Conservation (phyloP, 129 eudicot genomes). For the Apium graveolens region DNA sequence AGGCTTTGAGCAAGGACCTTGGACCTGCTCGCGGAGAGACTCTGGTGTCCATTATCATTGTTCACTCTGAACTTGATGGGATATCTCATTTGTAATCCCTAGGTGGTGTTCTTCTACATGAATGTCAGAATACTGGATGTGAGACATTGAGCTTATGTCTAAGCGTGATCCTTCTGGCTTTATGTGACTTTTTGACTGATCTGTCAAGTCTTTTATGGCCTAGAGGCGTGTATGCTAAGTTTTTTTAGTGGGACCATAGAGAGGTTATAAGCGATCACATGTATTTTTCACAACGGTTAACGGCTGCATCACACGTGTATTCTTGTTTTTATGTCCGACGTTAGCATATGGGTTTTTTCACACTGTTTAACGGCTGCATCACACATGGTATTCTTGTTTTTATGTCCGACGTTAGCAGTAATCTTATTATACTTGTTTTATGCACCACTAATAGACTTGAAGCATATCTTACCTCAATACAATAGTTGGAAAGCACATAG, state of each 20-base stretch:
- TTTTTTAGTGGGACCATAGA: neutral
- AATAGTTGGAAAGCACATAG: neutral
- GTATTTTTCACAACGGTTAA: neutral
- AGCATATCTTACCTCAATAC: neutral
- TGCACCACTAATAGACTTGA: neutral
- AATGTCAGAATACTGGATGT: neutral
- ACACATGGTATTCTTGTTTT: too few relatives aligned
- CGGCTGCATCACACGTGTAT: neutral
- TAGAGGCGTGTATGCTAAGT: neutral
- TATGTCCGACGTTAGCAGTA: neutral
- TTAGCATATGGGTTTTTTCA: neutral
- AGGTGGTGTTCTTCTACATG: neutral
- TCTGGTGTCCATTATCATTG: neutral
- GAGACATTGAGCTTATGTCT: neutral
- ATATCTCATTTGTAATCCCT: neutral
- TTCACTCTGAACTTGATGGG: neutral
- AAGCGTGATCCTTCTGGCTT: neutral
- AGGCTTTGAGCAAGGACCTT: neutral
- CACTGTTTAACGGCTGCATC: neutral
- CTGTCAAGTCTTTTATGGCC: neutral
- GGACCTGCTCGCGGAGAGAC: neutral
- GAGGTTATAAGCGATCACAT: neutral
- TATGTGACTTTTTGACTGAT: neutral
- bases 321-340: neutral
- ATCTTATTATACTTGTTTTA: too few relatives aligned